These are phyloP conservation scores for Kodamaea lidongshanica DNA, from an alignment of 805 yeast genomes.

Conservation along the genomic window DNA sequence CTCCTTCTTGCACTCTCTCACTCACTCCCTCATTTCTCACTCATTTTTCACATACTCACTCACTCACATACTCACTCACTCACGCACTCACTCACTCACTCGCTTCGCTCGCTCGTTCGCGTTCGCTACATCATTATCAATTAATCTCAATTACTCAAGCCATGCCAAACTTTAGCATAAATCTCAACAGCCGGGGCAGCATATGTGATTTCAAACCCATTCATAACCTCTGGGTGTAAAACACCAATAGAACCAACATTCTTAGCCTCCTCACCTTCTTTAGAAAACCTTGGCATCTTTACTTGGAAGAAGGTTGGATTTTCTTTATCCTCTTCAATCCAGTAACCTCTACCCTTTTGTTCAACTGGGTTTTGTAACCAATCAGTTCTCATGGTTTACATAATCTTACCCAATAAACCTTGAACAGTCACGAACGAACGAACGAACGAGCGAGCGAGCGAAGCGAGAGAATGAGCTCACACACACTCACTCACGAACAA, in stretches of 20 bases:
- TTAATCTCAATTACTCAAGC: too few species aligned
- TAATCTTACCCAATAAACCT: conserved; percentile 88
- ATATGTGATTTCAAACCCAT: conserved; percentile 80
- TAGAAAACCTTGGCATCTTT: conserved; percentile 64
- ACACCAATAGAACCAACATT: conserved; percentile 86
- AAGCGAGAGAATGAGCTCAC: too few species aligned
- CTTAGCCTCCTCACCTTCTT: conserved; percentile 49
- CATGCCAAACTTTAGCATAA: conserved; percentile 80
- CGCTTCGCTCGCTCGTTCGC: too few species aligned
- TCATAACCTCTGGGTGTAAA: conserved; percentile 89
- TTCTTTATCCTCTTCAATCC: conserved; percentile 68
- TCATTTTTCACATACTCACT: too few species aligned
- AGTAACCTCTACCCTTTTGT: conserved; percentile 64
- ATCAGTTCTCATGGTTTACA: conserved; percentile 90
- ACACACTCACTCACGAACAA: too few species aligned
- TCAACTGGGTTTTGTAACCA: conserved; percentile 60
- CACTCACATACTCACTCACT: too few species aligned
- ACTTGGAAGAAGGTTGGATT: conserved; percentile 89
- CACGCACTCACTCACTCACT: too few species aligned
- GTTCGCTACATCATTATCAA: too few species aligned
- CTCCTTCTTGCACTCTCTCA: too few species aligned
- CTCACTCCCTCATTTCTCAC: too few species aligned
- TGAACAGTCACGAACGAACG: conserved; percentile 92
- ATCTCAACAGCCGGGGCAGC: conserved; percentile 91
- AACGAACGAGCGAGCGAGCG: too few species aligned